Evolutionary conservation across 352 stramenopile genomes (phyloP), one percentile per base, ranked within the genome.

Genomic region (Phytopythium cucurbitacearum): DNA sequence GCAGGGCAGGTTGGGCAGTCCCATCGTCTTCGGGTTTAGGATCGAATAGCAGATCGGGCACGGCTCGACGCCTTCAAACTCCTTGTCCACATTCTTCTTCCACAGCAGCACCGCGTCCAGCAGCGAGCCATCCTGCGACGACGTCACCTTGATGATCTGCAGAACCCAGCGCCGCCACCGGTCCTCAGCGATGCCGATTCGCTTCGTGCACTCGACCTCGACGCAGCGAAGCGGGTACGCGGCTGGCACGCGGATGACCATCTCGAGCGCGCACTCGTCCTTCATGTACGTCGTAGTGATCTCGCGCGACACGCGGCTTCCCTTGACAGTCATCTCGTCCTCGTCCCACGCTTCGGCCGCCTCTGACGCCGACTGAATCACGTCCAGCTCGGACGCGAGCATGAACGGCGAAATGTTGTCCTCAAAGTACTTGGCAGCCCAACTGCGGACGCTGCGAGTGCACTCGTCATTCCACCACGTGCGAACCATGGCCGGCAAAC

Each of bases 11-110:
- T 85, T 91, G 37, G 89, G 89, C 49, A 97, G 65, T 0, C 74
- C 80, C 83, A 95, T 95, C 45, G 82, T 94, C 70, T 94, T 94
- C 7, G 87, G 84, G 59, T 97, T 94, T 44, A 97, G 57, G 65
- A 96, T 96, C 50, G 81, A 94, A 70, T 96, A 97, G 55, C 89
- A 97, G 61, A 97, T 97, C 51, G 89, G 87, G 54, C 89, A 97
- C 12, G 89, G 89, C 65, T 97, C 89, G 34, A 97, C 85, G 38
- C 89, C 89, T 43, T 96, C 86, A 51, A 97, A 96, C 63, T 96
- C 89, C 68, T 96, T 84, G 74, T 97, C 89, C 34, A 97, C 77
- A 46, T 97, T 97, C 48, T 86, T 64, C 62, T 97, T 97, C 90
- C 90, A 98, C 36, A 97, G 73, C 54, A 96, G 57, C 48, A 98